Conservation (phyloP, 176 grass and related monocot genomes). For the Urochloa ruziziensis region DNA sequence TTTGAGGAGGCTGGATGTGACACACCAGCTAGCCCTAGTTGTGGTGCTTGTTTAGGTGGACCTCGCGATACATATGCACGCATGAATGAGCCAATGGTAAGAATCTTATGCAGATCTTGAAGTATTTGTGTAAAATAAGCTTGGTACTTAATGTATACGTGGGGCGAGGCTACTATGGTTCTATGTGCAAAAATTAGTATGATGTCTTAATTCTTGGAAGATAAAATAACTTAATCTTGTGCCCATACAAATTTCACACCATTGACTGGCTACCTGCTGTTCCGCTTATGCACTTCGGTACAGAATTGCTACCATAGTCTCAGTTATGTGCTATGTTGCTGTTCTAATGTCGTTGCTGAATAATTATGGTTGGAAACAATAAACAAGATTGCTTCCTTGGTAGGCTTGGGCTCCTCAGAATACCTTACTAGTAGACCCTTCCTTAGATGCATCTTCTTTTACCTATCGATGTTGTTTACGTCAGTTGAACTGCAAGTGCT, state of each 20-base stretch:
- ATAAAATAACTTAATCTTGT: background rate
- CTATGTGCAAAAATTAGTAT: background rate
- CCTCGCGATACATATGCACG: slow-evolving; percentile 91
- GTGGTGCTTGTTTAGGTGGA: slow-evolving; percentile 90
- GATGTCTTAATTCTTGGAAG: background rate
- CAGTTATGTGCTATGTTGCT: background rate
- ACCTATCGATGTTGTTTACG: background rate
- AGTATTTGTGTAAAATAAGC: background rate
- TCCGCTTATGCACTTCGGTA: background rate
- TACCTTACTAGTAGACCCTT: background rate
- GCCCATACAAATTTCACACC: background rate
- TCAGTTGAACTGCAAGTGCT: background rate
- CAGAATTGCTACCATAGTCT: background rate
- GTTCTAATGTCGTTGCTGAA: background rate
- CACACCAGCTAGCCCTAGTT: slow-evolving; percentile 79
- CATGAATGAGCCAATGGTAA: slow-evolving; percentile 82
- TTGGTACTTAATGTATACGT: background rate
- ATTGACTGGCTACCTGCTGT: background rate
- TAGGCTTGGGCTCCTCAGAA: background rate
- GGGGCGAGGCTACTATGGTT: background rate
- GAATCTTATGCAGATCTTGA: background rate
- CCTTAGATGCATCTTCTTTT: background rate
- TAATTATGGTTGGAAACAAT: background rate
- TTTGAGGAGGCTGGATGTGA: slow-evolving; percentile 98
- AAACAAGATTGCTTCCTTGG: background rate